Conservation (phyloP, 495 filamentous ascomycete genomes). For the Penicillium malachiteum region DNA sequence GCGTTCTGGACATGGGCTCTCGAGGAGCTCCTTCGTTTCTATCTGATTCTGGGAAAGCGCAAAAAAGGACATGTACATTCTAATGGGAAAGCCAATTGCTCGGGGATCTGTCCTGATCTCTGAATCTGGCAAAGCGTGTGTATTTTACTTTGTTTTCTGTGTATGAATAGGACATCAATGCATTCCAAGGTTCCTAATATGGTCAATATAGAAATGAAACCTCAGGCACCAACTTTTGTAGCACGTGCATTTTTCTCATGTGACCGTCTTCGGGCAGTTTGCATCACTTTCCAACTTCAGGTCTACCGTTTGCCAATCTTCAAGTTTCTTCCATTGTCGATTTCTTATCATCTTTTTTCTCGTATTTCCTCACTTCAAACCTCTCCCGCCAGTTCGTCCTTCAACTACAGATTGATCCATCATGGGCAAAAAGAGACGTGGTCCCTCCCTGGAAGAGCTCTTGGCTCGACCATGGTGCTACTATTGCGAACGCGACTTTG, state of each 20-base stretch:
- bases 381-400: neutral
- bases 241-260: constrained; percentile 5
- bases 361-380: neutral
- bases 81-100: constrained; percentile 4
- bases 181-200: neutral
- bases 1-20: constrained; percentile 1
- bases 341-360: neutral
- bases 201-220: neutral
- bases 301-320: neutral
- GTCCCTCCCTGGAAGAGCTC: constrained; percentile 83
- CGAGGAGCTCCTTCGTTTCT: neutral
- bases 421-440: constrained; percentile 84
- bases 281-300: constrained; percentile 6
- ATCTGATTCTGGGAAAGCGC: neutral
- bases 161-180: constrained; percentile 13
- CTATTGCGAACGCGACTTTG: constrained; percentile 98
- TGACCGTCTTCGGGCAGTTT: constrained; percentile 8
- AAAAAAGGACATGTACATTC: constrained; percentile 15
- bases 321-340: neutral
- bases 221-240: constrained; percentile 7
- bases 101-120: neutral
- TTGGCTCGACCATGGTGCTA: constrained; percentile 93
- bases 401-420: neutral
- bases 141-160: constrained; percentile 22
- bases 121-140: constrained; percentile 9